Evolutionary conservation across 331 rosid genomes (phyloP), one percentile per base, ranked within the genome.

Genomic region (Pyracantha coccinea): DNA sequence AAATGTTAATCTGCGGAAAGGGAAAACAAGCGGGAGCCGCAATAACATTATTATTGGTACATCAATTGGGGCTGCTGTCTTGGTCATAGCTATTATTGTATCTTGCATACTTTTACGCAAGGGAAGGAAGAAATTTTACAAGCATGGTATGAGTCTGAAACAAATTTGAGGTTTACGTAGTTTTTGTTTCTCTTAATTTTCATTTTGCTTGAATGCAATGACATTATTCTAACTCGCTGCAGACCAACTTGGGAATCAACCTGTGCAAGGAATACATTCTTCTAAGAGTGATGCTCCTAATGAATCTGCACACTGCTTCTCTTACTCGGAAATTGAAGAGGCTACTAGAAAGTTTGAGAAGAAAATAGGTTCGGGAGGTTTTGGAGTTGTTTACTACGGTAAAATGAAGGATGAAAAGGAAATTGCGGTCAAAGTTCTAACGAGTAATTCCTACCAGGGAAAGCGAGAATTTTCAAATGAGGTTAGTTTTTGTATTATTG

Each of bases 331-430:
- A 73, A 88, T 93, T 75, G 87, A 86, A 81, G 83, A 76, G 53
- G 88, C 96, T 23, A 93, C 97, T 12, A 83, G 72, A 66, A 78
- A 89, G 19, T 90, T 92, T 55, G 91, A 89, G 88, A 89, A 69
- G 74, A 85, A 86, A 75, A 90, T 92, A 79, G 98, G 98, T 41
- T 89, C 95, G 1, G 96, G 98, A 71, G 98, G 98, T 76, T 92
- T 92, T 67, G 98, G 98, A 69, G 87, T 89, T 54, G 98, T 92
- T 53, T 92, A 81, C 75, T 90, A 90, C 69, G 98, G 98, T 72
- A 87, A 80, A 79, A 76, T 80, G 80, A 72, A 81, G 70, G 90
- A 90, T 72, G 98, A 81, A 74, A 89, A 75, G 81, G 96, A 92
- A 81, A 90, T 92, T 80, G 98, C 98, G 2, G 96, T 92, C 55